Base-by-base conservation (phyloP, 2,329 filamentous ascomycete genomes). In the Rhexocercosporidium sp. region DNA sequence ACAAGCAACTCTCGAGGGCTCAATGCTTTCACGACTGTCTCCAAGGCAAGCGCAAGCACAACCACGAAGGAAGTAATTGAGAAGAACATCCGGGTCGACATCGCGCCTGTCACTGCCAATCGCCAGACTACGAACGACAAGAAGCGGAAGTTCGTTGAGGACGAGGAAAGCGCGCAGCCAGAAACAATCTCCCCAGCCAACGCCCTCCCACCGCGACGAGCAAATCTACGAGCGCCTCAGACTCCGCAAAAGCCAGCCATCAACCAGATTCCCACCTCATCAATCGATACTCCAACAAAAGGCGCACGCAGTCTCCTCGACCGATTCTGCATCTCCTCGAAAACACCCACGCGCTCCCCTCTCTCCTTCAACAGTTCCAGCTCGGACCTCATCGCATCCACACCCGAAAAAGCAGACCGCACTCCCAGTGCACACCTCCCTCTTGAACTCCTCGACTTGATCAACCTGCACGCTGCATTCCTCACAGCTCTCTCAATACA, bases 401-500 rank as follows among this genome's bases (percentile, higher is more conserved):
- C 62, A 44, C 70, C 59, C 49, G n/a, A 61, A n/a, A 16, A 44
- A 14, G 51, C 57, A 4, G 39, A 41, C 47, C 22, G 22, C 25
- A 53, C 41, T 25, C 53, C 53, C 9, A 62, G 27, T 51, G 64
- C 62, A 16, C 49, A 70, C 60, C 65, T 90, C 5, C 86, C 85
- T 12, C 76, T 75, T 20, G 86, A 88, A 72, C 79, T 89, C 47
- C 77, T 82, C 66, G 86, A 91, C 59, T 81, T 93, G 18, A 79
- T 92, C 60, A 81, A 85, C 65, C 81, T 94, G 29, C 88, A 93
- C 77, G 82, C 82, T 47, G 84, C 89, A 12, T 91, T 94, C 71
- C 82, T 92, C 66, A 89, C 89, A 74, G 88, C 90, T 0, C 81
- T 93, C 27, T 85, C 86, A 0, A 80, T 94, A 11, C 90, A 93